These are phyloP conservation scores for Pseudopyricularia javanii DNA, from an alignment of 2,329 filamentous ascomycete genomes.

Conservation along the genomic window DNA sequence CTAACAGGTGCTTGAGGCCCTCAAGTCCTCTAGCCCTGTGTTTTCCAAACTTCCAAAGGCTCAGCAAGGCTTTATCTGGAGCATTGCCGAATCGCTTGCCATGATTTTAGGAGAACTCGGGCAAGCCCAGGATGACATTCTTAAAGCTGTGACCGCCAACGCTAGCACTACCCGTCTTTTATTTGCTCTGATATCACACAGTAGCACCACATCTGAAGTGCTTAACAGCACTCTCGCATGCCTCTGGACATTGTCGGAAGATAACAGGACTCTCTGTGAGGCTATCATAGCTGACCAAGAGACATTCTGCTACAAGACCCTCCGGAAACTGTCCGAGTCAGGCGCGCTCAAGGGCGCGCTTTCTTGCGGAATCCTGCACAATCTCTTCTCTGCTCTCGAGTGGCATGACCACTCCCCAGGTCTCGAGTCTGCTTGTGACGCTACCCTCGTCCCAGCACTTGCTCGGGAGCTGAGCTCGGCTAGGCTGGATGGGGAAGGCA, in stretches of 20 bases:
- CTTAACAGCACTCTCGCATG: conserved; percentile 39
- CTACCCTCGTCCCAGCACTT: conserved; percentile 33
- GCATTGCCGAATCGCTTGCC: conserved; percentile 39
- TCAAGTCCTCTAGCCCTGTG: conserved; percentile 23
- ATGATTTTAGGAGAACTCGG: conserved; percentile 40
- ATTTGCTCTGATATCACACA: conserved; percentile 34
- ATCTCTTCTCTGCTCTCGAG: conserved; percentile 41
- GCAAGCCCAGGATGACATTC: conserved; percentile 48
- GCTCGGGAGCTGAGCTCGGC: conserved; percentile 18
- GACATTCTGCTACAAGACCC: conserved; percentile 32
- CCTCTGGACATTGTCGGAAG: conserved; percentile 46
- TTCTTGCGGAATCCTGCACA: conserved; percentile 50
- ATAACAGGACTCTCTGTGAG: conserved; percentile 40
- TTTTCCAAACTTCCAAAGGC: conserved; percentile 37
- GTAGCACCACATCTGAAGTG: conserved; percentile 25
- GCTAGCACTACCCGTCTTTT: conserved; percentile 38
- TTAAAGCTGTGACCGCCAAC: conserved; percentile 38
- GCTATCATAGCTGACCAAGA: conserved; percentile 37
- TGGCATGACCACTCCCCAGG: conserved; percentile 40
- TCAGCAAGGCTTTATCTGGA: conserved; percentile 40
- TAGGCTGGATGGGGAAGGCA: neutral
- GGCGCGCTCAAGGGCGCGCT: conserved; percentile 37
- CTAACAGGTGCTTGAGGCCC: conserved; percentile 12
- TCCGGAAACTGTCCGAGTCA: conserved; percentile 35
- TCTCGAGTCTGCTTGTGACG: conserved; percentile 35